phyloP scores from a whole-genome alignment of 805 yeast genomes.

The Candida maris region DNA sequence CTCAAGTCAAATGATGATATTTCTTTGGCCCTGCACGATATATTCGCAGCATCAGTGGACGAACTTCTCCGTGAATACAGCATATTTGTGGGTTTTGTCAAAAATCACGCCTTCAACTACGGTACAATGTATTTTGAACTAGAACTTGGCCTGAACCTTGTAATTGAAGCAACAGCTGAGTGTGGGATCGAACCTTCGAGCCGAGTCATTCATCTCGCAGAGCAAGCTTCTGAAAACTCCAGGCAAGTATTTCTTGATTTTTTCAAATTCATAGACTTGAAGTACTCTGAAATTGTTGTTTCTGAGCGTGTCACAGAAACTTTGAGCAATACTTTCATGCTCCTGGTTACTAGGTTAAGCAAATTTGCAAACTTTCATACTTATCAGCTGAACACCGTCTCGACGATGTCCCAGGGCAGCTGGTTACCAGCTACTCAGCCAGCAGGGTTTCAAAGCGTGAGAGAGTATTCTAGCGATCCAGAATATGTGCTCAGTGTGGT shows the following conservation, averaged over 20 bases:
- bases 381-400: slow-evolving; percentile 49
- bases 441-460: slow-evolving; percentile 63
- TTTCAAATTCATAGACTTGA: slow-evolving; percentile 50
- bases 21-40: slow-evolving; percentile 52
- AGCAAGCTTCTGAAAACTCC: slow-evolving; percentile 10
- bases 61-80: slow-evolving; percentile 38
- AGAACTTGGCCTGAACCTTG: slow-evolving; percentile 15
- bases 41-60: slow-evolving; percentile 47
- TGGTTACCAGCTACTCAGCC: slow-evolving; percentile 70
- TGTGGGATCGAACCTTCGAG: slow-evolving; percentile 16
- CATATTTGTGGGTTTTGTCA: slow-evolving; percentile 37
- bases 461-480: slow-evolving; percentile 42
- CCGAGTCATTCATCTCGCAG: slow-evolving; percentile 8
- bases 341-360: slow-evolving; percentile 59
- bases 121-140: slow-evolving; percentile 57
- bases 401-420: slow-evolving; percentile 52
- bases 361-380: slow-evolving; percentile 59
- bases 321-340: slow-evolving; percentile 48
- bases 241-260: slow-evolving; percentile 51
- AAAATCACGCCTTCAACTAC: slow-evolving; percentile 41
- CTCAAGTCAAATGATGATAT: slow-evolving; percentile 37
- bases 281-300: slow-evolving; percentile 46
- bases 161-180: slow-evolving; percentile 12
- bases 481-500: slow-evolving; percentile 58
- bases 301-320: slow-evolving; percentile 46